Conservation (phyloP, 2,329 filamentous ascomycete genomes). For the Tolypocladium ophioglossoides region DNA sequence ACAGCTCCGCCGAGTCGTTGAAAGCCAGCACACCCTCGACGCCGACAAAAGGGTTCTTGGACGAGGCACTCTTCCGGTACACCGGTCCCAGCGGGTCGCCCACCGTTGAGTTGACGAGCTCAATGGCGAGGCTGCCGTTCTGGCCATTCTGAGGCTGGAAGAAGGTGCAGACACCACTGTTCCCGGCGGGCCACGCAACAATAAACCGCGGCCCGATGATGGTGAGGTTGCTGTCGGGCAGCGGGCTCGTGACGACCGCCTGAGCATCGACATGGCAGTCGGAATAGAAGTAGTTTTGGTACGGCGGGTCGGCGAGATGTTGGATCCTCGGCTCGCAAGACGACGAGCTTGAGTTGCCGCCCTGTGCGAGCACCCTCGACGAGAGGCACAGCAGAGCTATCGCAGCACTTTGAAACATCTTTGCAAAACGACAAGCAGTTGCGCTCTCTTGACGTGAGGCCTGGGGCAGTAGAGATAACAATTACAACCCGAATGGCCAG, state of each 20-base stretch:
- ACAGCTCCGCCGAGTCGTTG: slow-evolving; percentile 45
- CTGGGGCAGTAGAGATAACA: neutral
- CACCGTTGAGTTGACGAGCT: slow-evolving; percentile 37
- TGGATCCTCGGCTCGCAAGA: neutral
- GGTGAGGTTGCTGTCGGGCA: slow-evolving; percentile 38
- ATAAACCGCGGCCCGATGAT: slow-evolving; percentile 48
- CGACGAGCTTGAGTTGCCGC: neutral
- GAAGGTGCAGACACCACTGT: slow-evolving; percentile 47
- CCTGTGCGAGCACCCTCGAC: neutral
- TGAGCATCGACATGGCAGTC: slow-evolving; percentile 51
- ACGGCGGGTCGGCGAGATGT: slow-evolving; percentile 43
- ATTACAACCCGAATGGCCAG: neutral
- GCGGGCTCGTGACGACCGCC: slow-evolving; percentile 49
- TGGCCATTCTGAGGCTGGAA: slow-evolving; percentile 43
- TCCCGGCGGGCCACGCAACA: slow-evolving; percentile 54
- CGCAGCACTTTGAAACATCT: neutral
- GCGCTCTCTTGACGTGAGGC: neutral
- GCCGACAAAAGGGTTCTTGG: slow-evolving; percentile 34
- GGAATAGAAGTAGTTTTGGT: slow-evolving; percentile 56
- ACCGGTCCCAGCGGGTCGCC: slow-evolving; percentile 36
- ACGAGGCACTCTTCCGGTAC: slow-evolving; percentile 16
- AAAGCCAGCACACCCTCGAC: slow-evolving; percentile 43
- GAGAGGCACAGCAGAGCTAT: neutral
- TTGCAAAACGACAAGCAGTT: neutral
- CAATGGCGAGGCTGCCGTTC: slow-evolving; percentile 42